Conservation (phyloP, 495 filamentous ascomycete genomes). For the Annulohypoxylon bovei region DNA sequence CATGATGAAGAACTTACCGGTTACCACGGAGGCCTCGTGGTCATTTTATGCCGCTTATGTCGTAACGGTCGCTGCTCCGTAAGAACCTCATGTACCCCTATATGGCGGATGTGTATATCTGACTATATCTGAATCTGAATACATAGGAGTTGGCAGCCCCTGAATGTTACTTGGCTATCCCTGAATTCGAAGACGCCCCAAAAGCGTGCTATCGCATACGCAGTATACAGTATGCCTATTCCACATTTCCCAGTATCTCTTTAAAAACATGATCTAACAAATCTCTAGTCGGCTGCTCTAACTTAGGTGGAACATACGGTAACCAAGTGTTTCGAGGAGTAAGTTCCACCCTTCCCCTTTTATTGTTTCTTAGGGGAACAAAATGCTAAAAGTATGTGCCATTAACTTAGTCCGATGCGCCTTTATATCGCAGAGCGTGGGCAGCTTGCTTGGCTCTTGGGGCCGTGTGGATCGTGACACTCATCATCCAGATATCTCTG, state of each 20-base stretch:
- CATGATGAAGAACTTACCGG: constrained; percentile 19
- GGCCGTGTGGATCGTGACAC: constrained; percentile 25
- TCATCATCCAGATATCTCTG: constrained; percentile 24
- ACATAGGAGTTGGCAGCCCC: constrained; percentile 28
- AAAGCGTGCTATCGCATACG: constrained; percentile 29
- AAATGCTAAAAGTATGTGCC: neutral
- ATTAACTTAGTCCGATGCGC: constrained; percentile 22
- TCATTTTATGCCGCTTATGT: constrained; percentile 36
- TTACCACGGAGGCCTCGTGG: constrained; percentile 29
- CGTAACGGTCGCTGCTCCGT: constrained; percentile 32
- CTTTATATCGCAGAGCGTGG: constrained; percentile 30
- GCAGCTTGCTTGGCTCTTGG: constrained; percentile 30
- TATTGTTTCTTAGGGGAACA: neutral
- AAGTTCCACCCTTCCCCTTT: neutral
- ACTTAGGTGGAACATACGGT: constrained; percentile 31
- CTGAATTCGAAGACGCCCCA: constrained; percentile 32
- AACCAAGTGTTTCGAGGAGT: constrained; percentile 36
- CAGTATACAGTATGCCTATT: constrained; percentile 20
- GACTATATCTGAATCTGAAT: neutral
- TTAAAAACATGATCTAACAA: neutral
- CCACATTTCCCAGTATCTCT: neutral
- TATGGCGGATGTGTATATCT: neutral
- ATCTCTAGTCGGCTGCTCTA: constrained; percentile 29
- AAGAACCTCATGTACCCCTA: neutral
- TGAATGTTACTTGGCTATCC: constrained; percentile 34